Conservation (phyloP, 805 yeast species). For the Candida insectalens region DNA sequence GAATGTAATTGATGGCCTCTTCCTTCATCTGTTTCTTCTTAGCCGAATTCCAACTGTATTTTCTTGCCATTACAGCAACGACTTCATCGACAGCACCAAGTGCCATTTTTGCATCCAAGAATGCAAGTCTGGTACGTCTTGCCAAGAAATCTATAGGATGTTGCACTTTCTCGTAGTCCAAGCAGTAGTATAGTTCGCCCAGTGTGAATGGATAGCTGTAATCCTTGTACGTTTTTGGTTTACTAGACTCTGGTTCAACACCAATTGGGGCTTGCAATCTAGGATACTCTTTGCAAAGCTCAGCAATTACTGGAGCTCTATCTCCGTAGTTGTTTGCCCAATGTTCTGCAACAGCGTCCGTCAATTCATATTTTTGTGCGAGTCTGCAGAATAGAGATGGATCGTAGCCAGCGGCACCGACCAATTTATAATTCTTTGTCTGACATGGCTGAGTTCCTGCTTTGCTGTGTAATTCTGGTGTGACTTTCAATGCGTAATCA, state of each 20-base stretch:
- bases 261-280: slow-evolving; percentile 56
- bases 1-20: slow-evolving; percentile 48
- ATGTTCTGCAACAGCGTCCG: slow-evolving; percentile 70
- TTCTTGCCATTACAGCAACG: slow-evolving; percentile 74
- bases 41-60: slow-evolving; percentile 60
- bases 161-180: slow-evolving; percentile 76
- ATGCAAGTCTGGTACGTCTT: slow-evolving; percentile 89
- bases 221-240: slow-evolving; percentile 26
- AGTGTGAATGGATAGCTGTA: slow-evolving; percentile 81
- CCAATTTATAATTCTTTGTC: slow-evolving; percentile 46
- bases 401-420: slow-evolving; percentile 79
- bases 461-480: slow-evolving; percentile 24
- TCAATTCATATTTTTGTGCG: slow-evolving; percentile 67
- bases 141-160: slow-evolving; percentile 86
- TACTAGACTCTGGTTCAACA: slow-evolving; percentile 21
- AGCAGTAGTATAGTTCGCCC: slow-evolving; percentile 80
- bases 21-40: slow-evolving; percentile 43
- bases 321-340: slow-evolving; percentile 84
- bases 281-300: slow-evolving; percentile 38
- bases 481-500: slow-evolving; percentile 50
- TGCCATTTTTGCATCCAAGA: slow-evolving; percentile 82
- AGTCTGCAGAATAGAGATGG: slow-evolving; percentile 66
- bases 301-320: slow-evolving; percentile 72
- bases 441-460: slow-evolving; percentile 32
- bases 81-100: slow-evolving; percentile 73